phyloP scores from a whole-genome alignment of 768 basidiomycete species.

The Leccinum broughii region DNA sequence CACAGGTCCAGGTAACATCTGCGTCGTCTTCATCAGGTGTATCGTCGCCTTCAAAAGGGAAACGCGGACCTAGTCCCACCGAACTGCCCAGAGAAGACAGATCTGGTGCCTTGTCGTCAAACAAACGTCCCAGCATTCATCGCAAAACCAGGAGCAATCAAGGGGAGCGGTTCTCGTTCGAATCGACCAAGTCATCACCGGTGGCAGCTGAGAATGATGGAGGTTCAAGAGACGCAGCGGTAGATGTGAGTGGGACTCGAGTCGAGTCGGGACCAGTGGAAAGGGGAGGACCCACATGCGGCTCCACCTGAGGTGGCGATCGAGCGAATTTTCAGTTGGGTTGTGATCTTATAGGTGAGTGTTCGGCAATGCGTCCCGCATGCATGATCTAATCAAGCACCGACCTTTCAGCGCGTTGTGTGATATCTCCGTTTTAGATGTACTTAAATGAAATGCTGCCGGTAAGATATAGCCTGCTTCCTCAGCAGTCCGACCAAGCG shows the following conservation, averaged over 20 bases:
- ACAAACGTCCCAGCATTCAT: slow-evolving; percentile 71
- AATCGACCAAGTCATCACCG: slow-evolving; percentile 11
- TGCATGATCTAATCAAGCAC: slow-evolving; percentile 10
- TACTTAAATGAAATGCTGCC: slow-evolving; percentile 4
- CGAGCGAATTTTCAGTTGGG: slow-evolving; percentile 2
- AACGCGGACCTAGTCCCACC: slow-evolving; percentile 71
- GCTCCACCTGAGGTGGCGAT: slow-evolving; percentile 17
- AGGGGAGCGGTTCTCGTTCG: slow-evolving; percentile 13
- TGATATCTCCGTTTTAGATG: slow-evolving; percentile 12
- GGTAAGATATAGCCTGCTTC: neutral
- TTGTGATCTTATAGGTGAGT: slow-evolving; percentile 15
- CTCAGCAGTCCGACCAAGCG: neutral
- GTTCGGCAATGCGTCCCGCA: slow-evolving; percentile 1
- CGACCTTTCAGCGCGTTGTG: slow-evolving; percentile 2
- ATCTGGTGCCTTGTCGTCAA: slow-evolving; percentile 52
- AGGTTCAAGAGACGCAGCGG: slow-evolving; percentile 1
- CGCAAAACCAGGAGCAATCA: slow-evolving; percentile 33
- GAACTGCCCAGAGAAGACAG: slow-evolving; percentile 64
- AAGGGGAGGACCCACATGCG: slow-evolving; percentile 6
- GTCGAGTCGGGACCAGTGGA: slow-evolving; percentile 8
- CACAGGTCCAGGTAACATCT: slow-evolving; percentile 5
- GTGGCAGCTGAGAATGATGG: slow-evolving; percentile 12
- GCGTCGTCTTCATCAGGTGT: slow-evolving; percentile 18
- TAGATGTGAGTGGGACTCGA: slow-evolving; percentile 3
- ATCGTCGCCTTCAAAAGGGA: slow-evolving; percentile 46